Base-by-base conservation (phyloP, 208 protist genomes). In the Leishmania arabica region DNA sequence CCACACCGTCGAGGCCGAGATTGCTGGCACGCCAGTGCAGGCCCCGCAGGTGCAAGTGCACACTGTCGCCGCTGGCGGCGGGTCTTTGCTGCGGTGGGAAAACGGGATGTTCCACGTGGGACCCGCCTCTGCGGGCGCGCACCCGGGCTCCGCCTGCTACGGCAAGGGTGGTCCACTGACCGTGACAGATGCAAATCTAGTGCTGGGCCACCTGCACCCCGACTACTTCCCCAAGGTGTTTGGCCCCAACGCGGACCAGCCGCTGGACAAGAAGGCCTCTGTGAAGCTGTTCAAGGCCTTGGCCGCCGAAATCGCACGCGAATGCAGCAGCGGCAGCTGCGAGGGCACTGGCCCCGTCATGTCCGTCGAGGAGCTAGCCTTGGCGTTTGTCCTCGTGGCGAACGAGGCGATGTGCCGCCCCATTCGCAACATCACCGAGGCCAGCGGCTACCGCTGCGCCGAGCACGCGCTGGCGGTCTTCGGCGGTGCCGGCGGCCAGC, bases 21-120 rank as follows among this genome's bases (percentile, higher is more conserved):
- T 93, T 58, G 92, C 95, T 21, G 97, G 97, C 60, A 90, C 98
- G 5, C 91, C 89, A 9, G 92, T 99, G 42, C 96, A 96, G 82
- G 93, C 97, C 11, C 98, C 98, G 70, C 97, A 99, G 87, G 90
- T 99, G 9, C 95, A 99, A 83, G 98, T 99, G 84, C 91, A 94
- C 75, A 99, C 98, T 19, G 98, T 99, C n/a, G 98, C 98, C 9
- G 97, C 98, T n/a, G 98, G 98, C 58, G 98, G 98, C 40, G 98
- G 98, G 21, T 97, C 91, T n/a, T 79, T 97, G 51, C 90, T 99
- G 40, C 93, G 90, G 40, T 99, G 98, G 83, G 90, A 93, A 53
- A 88, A 92, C 76, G 95, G 94, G 47, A 88, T 97, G 78, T 98
- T 99, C 81, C 80, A 90, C 37, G 98, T 99, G 3, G 98, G 98